These are phyloP conservation scores for Jatropha multifida DNA, from an alignment of 441 rosid species.

Conservation along the genomic window DNA sequence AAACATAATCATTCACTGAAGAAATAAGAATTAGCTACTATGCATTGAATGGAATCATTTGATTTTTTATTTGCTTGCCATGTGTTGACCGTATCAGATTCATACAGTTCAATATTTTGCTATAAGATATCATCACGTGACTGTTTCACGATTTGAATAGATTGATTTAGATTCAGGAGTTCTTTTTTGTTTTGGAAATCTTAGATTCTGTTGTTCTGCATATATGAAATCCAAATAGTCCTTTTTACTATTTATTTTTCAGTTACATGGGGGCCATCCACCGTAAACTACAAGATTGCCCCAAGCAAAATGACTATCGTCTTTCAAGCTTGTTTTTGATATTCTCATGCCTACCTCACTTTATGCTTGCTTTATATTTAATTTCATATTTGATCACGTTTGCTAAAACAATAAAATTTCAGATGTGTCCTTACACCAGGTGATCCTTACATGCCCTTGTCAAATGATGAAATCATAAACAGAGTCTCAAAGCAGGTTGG, in stretches of 20 bases:
- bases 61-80: background rate
- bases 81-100: background rate
- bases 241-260: background rate
- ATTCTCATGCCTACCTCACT: background rate
- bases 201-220: background rate
- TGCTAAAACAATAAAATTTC: conserved; percentile 27
- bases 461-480: conserved; percentile 77
- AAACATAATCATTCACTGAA: too few species aligned
- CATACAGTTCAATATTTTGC: background rate
- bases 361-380: background rate
- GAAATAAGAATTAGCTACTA: too few species aligned
- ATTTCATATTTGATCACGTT: background rate
- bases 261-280: too few species aligned
- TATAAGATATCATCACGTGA: background rate
- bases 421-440: conserved; percentile 97
- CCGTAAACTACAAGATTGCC: background rate
- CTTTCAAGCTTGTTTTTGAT: background rate
- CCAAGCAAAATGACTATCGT: background rate
- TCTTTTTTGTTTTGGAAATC: background rate
- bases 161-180: background rate
- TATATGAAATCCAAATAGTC: background rate
- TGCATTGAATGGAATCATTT: too few species aligned
- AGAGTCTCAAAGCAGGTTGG: conserved; percentile 85
- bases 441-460: conserved; percentile 91
- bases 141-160: too few species aligned